A percentile compares a stretch with the other conserved stretches of the same genome.
Conservation (phyloP, 208 protist genomes). For the Wallacemonas rigidus region DNA sequence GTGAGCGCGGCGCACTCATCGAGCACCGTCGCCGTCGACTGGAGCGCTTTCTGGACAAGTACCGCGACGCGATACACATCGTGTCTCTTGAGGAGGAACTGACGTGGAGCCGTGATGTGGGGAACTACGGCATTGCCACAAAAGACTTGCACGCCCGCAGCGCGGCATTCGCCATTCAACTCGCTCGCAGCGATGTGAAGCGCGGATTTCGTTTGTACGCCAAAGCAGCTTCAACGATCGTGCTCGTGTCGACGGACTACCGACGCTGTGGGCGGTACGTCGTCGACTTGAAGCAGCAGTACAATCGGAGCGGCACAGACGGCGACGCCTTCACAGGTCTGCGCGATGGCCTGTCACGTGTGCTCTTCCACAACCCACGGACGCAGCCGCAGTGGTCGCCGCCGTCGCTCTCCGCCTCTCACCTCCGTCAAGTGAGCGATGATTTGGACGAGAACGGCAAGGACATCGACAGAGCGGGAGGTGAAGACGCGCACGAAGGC, state of each 20-base stretch:
- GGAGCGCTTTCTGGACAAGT: constrained; percentile 55
- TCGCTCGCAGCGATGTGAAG: constrained; percentile 43
- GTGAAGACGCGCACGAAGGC: not conserved
- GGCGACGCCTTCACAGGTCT: constrained; percentile 25
- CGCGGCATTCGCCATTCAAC: constrained; percentile 70
- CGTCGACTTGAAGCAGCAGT: constrained; percentile 51
- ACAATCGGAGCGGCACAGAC: constrained; percentile 2
- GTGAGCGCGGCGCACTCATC: constrained; percentile 46
- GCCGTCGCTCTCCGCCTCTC: constrained; percentile 39
- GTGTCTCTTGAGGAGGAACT: constrained; percentile 82
- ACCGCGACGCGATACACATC: constrained; percentile 71
- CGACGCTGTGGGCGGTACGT: constrained; percentile 63
- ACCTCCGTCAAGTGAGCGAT: constrained; percentile 20
- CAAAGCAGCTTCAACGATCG: constrained; percentile 16
- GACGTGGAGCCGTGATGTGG: constrained; percentile 59
- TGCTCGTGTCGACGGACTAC: constrained; percentile 58
- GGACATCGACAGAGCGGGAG: not conserved
- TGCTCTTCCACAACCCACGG: constrained; percentile 83
- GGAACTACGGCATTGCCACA: constrained; percentile 70
- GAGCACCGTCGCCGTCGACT: constrained; percentile 55
- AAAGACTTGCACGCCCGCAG: constrained; percentile 54
- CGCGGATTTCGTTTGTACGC: constrained; percentile 26
- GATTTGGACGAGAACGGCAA: not conserved
- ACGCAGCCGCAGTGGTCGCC: constrained; percentile 74
- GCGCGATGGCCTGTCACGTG: constrained; percentile 43